Evolutionary conservation across 495 filamentous ascomycete genomes (phyloP).

Genomic region (Cercophora samala): DNA sequence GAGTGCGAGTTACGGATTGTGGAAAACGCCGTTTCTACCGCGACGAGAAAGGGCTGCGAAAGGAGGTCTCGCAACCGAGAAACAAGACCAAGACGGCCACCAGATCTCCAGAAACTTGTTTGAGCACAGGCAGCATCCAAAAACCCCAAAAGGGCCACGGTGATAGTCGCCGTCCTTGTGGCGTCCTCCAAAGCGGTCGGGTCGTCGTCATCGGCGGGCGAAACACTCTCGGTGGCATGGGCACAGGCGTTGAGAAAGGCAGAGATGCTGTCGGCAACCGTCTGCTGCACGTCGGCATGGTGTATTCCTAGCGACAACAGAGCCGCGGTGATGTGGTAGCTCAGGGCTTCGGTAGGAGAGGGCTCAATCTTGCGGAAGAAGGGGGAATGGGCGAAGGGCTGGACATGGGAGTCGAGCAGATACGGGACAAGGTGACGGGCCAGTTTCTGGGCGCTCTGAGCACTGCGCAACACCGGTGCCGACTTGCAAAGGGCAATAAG

Average conservation of each 20-base stretch:
- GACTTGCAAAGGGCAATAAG: constrained; percentile 86
- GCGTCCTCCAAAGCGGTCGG: constrained; percentile 58
- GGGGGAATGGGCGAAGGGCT: constrained; percentile 73
- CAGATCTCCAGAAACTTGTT: constrained; percentile 71
- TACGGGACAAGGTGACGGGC: constrained; percentile 73
- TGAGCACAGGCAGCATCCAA: constrained; percentile 73
- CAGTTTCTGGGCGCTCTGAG: constrained; percentile 69
- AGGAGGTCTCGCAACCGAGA: constrained; percentile 66
- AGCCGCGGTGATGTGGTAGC: constrained; percentile 71
- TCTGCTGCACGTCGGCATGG: constrained; percentile 61
- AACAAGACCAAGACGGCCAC: constrained; percentile 67
- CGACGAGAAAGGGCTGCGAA: constrained; percentile 75
- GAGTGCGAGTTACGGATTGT: constrained; percentile 65
- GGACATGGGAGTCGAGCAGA: constrained; percentile 74
- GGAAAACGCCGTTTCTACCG: constrained; percentile 82
- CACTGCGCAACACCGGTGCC: constrained; percentile 62
- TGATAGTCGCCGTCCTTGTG: constrained; percentile 64
- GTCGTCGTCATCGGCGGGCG: constrained; percentile 48
- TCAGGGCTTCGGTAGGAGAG: constrained; percentile 85
- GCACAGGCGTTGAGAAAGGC: constrained; percentile 66
- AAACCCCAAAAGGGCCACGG: constrained; percentile 83
- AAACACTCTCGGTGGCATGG: constrained; percentile 43
- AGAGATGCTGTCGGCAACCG: constrained; percentile 57
- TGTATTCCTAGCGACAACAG: constrained; percentile 72
- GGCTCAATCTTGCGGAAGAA: constrained; percentile 77